A percentile compares a stretch with the other conserved stretches of the same genome.
These are phyloP conservation scores for Phyllosticta capitalensis DNA, from an alignment of 2,329 filamentous ascomycete species.

Conservation along the genomic window DNA sequence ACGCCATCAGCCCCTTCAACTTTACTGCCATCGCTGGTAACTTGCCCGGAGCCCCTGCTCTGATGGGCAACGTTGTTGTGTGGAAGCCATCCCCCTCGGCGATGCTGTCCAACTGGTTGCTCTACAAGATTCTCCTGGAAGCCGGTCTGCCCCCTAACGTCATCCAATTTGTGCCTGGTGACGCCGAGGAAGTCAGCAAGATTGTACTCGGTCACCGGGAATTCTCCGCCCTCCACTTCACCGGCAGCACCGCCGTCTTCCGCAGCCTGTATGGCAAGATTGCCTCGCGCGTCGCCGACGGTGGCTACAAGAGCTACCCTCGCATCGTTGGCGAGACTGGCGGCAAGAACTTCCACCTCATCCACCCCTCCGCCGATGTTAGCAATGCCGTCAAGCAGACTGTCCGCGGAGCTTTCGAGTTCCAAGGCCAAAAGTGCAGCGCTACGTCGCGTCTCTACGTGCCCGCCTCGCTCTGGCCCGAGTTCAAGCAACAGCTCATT, in stretches of 20 bases:
- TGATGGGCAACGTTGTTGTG: slow-evolving; percentile 89
- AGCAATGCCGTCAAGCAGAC: slow-evolving; percentile 73
- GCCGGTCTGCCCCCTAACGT: slow-evolving; percentile 82
- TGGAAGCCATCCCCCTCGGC: slow-evolving; percentile 94
- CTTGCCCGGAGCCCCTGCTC: slow-evolving; percentile 68
- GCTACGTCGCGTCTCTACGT: slow-evolving; percentile 75
- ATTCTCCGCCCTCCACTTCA: slow-evolving; percentile 91
- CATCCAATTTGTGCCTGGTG: slow-evolving; percentile 86
- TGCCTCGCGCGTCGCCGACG: slow-evolving; percentile 68
- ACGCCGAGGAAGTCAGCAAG: slow-evolving; percentile 75
- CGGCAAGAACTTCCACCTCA: slow-evolving; percentile 86
- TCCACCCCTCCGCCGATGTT: slow-evolving; percentile 69
- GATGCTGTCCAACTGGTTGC: slow-evolving; percentile 81
- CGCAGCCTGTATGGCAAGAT: slow-evolving; percentile 81
- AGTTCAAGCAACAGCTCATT: slow-evolving; percentile 58
- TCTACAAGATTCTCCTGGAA: slow-evolving; percentile 85
- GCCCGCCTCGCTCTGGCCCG: slow-evolving; percentile 62
- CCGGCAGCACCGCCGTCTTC: slow-evolving; percentile 87
- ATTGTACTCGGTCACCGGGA: slow-evolving; percentile 65
- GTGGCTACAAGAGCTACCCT: slow-evolving; percentile 75
- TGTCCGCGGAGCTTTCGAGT: slow-evolving; percentile 80
- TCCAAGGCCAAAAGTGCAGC: slow-evolving; percentile 85
- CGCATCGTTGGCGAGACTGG: slow-evolving; percentile 85
- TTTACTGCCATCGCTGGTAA: slow-evolving; percentile 94
- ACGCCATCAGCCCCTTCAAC: slow-evolving; percentile 91